Conservation (phyloP, 352 stramenopile genomes). For the Pythium insidiosum region DNA sequence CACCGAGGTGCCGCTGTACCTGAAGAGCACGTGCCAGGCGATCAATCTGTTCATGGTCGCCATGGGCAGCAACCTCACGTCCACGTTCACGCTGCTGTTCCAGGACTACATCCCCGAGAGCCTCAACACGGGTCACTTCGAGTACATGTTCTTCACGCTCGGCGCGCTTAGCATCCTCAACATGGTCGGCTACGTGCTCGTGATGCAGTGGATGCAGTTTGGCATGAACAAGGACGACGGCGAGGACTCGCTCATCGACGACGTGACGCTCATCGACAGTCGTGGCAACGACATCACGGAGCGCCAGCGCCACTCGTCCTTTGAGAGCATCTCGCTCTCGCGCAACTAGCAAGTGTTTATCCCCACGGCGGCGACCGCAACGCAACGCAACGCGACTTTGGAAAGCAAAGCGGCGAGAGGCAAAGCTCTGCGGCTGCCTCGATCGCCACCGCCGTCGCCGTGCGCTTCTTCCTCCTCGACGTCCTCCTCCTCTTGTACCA, state of each 20-base stretch:
- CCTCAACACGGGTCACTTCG: constrained; percentile 77
- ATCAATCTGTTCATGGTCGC: constrained; percentile 87
- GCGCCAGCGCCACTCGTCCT: constrained; percentile 62
- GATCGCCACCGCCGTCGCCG: too few relatives aligned
- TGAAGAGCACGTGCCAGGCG: constrained; percentile 84
- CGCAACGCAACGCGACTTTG: too few relatives aligned
- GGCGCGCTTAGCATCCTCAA: constrained; percentile 66
- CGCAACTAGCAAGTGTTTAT: too few relatives aligned
- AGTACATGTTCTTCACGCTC: constrained; percentile 88
- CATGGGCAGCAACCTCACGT: constrained; percentile 85
- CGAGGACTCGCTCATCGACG: constrained; percentile 52
- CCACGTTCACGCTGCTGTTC: constrained; percentile 83
- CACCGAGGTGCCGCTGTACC: constrained; percentile 78
- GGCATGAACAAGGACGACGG: constrained; percentile 76
- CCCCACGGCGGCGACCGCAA: too few relatives aligned
- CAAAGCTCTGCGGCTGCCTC: too few relatives aligned
- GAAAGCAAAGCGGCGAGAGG: too few relatives aligned
- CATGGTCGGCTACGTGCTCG: constrained; percentile 56
- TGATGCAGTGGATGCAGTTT: constrained; percentile 87
- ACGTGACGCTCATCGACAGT: constrained; percentile 34
- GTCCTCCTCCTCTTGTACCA: too few relatives aligned
- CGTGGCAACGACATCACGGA: constrained; percentile 60
- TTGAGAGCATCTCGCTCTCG: constrained; percentile 63
- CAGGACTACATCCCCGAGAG: constrained; percentile 62
- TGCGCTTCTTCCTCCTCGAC: too few relatives aligned